Conservation (phyloP, 2,329 filamentous ascomycete species). For the Phialophora chinensis region DNA sequence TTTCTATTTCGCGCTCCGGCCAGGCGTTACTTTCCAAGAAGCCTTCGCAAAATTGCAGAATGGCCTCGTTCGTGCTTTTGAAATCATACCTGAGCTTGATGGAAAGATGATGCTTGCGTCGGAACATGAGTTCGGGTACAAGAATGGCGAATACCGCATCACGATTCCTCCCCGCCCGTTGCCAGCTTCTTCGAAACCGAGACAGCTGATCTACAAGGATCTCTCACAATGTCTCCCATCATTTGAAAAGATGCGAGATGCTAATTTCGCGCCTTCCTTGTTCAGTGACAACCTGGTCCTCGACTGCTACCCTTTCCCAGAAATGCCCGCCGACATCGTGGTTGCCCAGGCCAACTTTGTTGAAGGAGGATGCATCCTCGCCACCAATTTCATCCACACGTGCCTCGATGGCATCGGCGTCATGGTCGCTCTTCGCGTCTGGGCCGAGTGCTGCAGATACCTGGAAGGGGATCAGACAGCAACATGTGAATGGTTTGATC, state of each 20-base stretch:
- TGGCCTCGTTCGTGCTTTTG: slow-evolving; percentile 7
- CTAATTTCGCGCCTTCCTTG: slow-evolving; percentile 3
- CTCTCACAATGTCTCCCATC: neutral
- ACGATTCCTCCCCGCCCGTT: slow-evolving; percentile 33
- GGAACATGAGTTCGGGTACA: slow-evolving; percentile 42
- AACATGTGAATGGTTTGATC: slow-evolving; percentile 18
- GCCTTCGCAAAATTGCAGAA: neutral
- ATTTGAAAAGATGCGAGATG: slow-evolving; percentile 2
- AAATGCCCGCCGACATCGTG: slow-evolving; percentile 36
- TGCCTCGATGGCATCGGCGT: slow-evolving; percentile 12
- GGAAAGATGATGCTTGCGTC: slow-evolving; percentile 42
- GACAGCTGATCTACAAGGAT: slow-evolving; percentile 11
- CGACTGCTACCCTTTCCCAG: slow-evolving; percentile 11
- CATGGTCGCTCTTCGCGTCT: slow-evolving; percentile 6
- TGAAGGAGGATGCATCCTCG: slow-evolving; percentile 34
- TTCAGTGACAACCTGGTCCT: slow-evolving; percentile 15
- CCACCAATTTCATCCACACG: slow-evolving; percentile 17
- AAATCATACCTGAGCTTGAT: slow-evolving; percentile 15
- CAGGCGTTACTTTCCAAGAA: neutral
- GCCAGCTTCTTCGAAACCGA: neutral
- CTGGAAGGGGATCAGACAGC: slow-evolving; percentile 1
- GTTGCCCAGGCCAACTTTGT: slow-evolving; percentile 43
- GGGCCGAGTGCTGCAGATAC: slow-evolving; percentile 11
- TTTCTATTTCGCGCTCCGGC: slow-evolving; percentile 13
- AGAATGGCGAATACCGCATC: slow-evolving; percentile 40